Conservation (phyloP, 1,139 yeast species). For the Suhomyces kunorum region DNA sequence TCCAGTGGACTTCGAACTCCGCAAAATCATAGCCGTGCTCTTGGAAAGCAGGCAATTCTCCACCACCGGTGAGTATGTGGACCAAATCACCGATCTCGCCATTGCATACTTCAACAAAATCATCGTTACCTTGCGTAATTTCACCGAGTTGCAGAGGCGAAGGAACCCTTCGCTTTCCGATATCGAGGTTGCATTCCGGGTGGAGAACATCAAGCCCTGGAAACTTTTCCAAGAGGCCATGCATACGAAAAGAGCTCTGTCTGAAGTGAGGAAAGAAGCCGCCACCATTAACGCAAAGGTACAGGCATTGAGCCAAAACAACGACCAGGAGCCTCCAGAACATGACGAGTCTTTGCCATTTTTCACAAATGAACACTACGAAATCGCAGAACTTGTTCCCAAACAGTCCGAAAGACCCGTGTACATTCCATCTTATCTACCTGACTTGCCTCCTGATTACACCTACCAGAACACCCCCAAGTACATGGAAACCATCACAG, state of each 20-base stretch:
- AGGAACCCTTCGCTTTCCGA: slow-evolving; percentile 60
- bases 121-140: slow-evolving; percentile 48
- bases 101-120: slow-evolving; percentile 52
- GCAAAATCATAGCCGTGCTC: slow-evolving; percentile 35
- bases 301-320: slow-evolving; percentile 7
- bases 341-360: slow-evolving; percentile 37
- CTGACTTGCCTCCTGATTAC: slow-evolving; percentile 89
- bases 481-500: slow-evolving; percentile 62
- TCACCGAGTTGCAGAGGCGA: slow-evolving; percentile 71
- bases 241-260: slow-evolving; percentile 22
- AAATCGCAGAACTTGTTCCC: slow-evolving; percentile 56
- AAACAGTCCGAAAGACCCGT: slow-evolving; percentile 49
- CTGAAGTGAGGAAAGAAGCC: slow-evolving; percentile 4
- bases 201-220: slow-evolving; percentile 45
- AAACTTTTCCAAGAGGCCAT: slow-evolving; percentile 48
- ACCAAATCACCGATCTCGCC: slow-evolving; percentile 49
- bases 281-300: slow-evolving; percentile 7
- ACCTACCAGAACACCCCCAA: slow-evolving; percentile 79
- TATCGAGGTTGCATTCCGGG: slow-evolving; percentile 48
- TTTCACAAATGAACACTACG: slow-evolving; percentile 49
- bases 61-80: slow-evolving; percentile 47
- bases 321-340: slow-evolving; percentile 4
- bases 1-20: slow-evolving; percentile 40
- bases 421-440: slow-evolving; percentile 74
- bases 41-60: slow-evolving; percentile 39